Evolutionary conservation across 805 yeast genomes (phyloP), one percentile per base, ranked within the genome.

Genomic region (Henningerozyma blattae): DNA sequence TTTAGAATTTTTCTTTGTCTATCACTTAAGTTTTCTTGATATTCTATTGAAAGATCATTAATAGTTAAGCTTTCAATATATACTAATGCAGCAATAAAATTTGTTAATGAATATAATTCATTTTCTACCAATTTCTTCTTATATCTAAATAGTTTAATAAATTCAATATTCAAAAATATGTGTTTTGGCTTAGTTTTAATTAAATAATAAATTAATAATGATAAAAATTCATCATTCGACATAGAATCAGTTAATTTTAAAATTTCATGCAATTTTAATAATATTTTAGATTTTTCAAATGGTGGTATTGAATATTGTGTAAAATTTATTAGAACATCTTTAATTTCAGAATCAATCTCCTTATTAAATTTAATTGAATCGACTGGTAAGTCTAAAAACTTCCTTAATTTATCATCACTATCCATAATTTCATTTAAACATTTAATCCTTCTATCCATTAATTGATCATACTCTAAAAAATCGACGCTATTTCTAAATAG

Each of bases 31-130:
- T 45, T 38, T 13, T 37, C 42, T 29, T 42, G 40, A 7, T 44
- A 37, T 22, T 37, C 40, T 20, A 20, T 20, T 3, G 58, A 42
- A 28, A 51, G 44, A 32, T 52, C 56, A 17, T 19, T 20, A 4
- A 40, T 22, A 12, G 52, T 49, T 15, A 55, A 39, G 3, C 52
- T 50, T 27, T 52, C 58, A n/a, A 56, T 40, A 31, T 53, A 56
- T n/a, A 45, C 45, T 12, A 56, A 37, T 2, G 59, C 56, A 2
- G 59, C 61, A 26, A 54, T 59, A 8, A 54, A 35, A 38, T 56
- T 56, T 9, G 61, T 56, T 13, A 54, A 34, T 10, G 52, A 56
- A 39, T 45, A 56, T 15, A 52, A 36, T 35, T 54, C 61, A 30
- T 50, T 50, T 36, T 54, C 52, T 5, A 50, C 47, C n/a, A 56